A percentile compares a stretch with the other conserved stretches of the same genome.
phyloP scores from a whole-genome alignment of 495 filamentous ascomycete genomes.

The Xylaria curta region DNA sequence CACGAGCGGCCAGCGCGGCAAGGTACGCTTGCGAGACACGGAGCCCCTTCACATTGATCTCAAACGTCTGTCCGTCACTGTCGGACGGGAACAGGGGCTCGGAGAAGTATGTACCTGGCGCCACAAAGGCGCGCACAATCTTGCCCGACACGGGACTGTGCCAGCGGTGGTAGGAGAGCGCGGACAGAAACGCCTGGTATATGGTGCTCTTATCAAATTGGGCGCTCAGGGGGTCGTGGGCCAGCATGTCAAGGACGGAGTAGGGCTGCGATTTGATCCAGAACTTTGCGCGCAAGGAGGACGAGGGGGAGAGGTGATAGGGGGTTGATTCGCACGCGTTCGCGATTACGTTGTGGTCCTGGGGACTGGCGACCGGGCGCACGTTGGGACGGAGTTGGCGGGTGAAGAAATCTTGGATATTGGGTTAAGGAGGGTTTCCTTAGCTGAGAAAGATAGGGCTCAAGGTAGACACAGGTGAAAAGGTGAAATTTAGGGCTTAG shows the following conservation, averaged over 20 bases:
- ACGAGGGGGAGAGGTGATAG: slow-evolving; percentile 50
- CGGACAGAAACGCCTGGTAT: slow-evolving; percentile 71
- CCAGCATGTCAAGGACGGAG: slow-evolving; percentile 68
- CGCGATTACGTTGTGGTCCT: slow-evolving; percentile 61
- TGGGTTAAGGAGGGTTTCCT: slow-evolving; percentile 5
- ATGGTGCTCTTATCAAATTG: slow-evolving; percentile 67
- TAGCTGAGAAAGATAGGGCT: neutral
- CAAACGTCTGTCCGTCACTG: slow-evolving; percentile 27
- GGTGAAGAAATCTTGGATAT: slow-evolving; percentile 68
- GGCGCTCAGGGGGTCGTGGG: slow-evolving; percentile 53
- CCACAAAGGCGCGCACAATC: slow-evolving; percentile 60
- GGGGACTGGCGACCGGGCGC: slow-evolving; percentile 63
- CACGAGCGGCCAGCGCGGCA: slow-evolving; percentile 63
- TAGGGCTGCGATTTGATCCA: slow-evolving; percentile 76
- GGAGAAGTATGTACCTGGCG: slow-evolving; percentile 72
- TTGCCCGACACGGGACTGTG: slow-evolving; percentile 67
- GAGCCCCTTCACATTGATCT: slow-evolving; percentile 46
- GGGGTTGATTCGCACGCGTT: slow-evolving; percentile 72
- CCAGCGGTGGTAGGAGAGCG: slow-evolving; percentile 74
- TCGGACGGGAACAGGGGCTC: slow-evolving; percentile 57
- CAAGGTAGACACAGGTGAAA: neutral
- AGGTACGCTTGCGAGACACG: slow-evolving; percentile 63
- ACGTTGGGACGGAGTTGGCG: slow-evolving; percentile 60
- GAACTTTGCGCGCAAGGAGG: slow-evolving; percentile 61
- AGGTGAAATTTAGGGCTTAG: neutral